Base-by-base conservation (phyloP, 768 basidiomycete species). In the Termitomyces titanicus region DNA sequence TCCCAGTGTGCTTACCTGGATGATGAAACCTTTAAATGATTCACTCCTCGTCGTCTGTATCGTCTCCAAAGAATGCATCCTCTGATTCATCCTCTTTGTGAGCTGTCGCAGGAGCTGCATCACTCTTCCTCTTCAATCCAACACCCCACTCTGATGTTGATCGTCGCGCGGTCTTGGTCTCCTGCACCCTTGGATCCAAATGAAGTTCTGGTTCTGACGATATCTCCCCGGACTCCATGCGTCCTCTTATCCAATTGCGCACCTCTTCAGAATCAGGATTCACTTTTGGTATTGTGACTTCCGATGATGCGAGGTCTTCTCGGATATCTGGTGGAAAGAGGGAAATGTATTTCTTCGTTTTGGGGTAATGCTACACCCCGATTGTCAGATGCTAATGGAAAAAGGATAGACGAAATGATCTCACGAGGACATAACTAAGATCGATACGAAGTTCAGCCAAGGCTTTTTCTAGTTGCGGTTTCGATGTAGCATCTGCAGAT, bases 371-470 rank as follows among this genome's bases (percentile, higher is more conserved):
- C 91, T 93, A 57, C 15, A 37, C 15, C 3, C 24, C 35, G 0
- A 34, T 25, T 12, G n/a, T 40, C 20, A 17, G 38, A 50, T n/a
- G 3, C 18, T 2, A 20, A 40, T 22, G n/a, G 31, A 2, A 18
- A 7, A 2, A 40, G 18, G 17, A 27, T 15, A 15, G 13, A 22
- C 6, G 13, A 12, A 9, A 22, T 24, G 24, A 44, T 60, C 71
- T 55, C 59, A 94, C 94, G 68, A 94, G 66, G 47, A 95, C 83
- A 66, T 98, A 98, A 67, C 95, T 94, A 43, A 97, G 75, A 66
- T 96, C 93, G 13, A 95, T 79, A n/a, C 95, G 80, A 15, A 91
- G 74, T 54, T 85, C 79, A 9, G 72, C 65, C 37, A 97, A 65
- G 12, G 79, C 70, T 38, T 70, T 64, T 54, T 83, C 74, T 11